These are phyloP conservation scores for Uronychia binucleata DNA, from an alignment of 73 alveolate genomes.

Conservation along the genomic window DNA sequence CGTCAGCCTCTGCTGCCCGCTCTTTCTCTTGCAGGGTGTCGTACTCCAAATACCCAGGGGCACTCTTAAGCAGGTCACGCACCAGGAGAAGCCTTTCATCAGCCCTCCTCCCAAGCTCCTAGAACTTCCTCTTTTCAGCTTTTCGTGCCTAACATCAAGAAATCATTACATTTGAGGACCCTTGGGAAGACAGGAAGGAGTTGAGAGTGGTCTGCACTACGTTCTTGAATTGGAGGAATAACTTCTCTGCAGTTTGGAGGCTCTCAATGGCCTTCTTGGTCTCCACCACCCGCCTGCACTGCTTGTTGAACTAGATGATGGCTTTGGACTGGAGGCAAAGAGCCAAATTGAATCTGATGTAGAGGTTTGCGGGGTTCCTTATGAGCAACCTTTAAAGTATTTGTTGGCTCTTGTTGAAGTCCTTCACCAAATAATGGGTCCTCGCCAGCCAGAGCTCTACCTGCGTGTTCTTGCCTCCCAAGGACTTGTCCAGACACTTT, in stretches of 20 bases:
- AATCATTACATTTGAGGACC: not conserved
- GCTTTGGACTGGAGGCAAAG: conserved; percentile 42
- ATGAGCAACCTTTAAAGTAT: conserved; percentile 6
- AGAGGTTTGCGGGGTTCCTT: conserved; percentile 36
- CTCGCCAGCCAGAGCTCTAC: conserved; percentile 57
- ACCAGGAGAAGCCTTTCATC: conserved; percentile 19
- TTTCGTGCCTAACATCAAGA: no score
- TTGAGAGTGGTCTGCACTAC: not conserved
- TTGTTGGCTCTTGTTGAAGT: conserved; percentile 32
- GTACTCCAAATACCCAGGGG: conserved; percentile 10
- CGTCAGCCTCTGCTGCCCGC: not conserved
- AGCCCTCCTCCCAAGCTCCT: conserved; percentile 6
- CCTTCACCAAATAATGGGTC: conserved; percentile 23
- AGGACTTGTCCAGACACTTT: conserved; percentile 50
- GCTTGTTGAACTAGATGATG: conserved; percentile 13
- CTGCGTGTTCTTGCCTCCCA: conserved; percentile 16
- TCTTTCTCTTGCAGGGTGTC: conserved; percentile 9
- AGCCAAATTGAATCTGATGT: conserved; percentile 37
- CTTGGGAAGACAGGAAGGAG: conserved; percentile 8
- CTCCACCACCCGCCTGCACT: conserved; percentile 37
- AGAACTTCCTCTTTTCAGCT: not conserved
- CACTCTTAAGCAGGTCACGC: conserved; percentile 12
- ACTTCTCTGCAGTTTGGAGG: conserved; percentile 16
- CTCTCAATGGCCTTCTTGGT: conserved; percentile 38
- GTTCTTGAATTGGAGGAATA: conserved; percentile 9